Conservation (phyloP, 768 basidiomycete genomes). For the Amanita exitialis region DNA sequence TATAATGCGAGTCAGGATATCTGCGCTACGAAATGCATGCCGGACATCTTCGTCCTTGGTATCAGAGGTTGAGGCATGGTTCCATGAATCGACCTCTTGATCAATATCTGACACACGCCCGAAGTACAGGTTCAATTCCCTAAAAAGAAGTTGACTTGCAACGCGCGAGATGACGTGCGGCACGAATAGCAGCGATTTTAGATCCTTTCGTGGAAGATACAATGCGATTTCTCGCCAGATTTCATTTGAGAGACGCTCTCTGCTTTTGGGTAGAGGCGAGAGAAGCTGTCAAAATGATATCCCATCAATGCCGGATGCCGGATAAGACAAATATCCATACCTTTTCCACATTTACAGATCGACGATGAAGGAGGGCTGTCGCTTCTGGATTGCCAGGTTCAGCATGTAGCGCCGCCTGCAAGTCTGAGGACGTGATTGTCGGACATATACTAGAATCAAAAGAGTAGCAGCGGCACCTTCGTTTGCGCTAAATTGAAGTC, state of each 20-base stretch:
- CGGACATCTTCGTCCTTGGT: constrained; percentile 31
- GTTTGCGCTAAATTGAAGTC: constrained; percentile 50
- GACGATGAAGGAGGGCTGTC: constrained; percentile 44
- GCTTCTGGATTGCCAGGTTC: constrained; percentile 69
- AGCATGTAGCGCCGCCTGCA: constrained; percentile 50
- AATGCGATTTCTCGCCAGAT: constrained; percentile 64
- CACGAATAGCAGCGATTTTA: constrained; percentile 52
- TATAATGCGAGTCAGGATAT: constrained; percentile 59
- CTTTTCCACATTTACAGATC: constrained; percentile 48
- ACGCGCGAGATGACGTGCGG: constrained; percentile 60
- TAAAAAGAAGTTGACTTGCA: constrained; percentile 58
- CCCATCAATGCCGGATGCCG: not conserved
- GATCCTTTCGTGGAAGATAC: constrained; percentile 52
- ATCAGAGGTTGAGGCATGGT: constrained; percentile 10
- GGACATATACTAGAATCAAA: not conserved
- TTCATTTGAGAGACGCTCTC: constrained; percentile 52
- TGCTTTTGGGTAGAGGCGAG: constrained; percentile 30
- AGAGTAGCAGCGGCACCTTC: constrained; percentile 35
- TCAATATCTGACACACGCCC: constrained; percentile 20
- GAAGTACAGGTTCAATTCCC: constrained; percentile 55
- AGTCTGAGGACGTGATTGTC: constrained; percentile 29
- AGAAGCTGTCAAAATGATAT: constrained; percentile 20
- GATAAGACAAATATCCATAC: constrained; percentile 19
- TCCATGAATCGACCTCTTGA: constrained; percentile 9
- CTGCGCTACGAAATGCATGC: constrained; percentile 58